Conservation (phyloP, 192 early-diverging fungal genomes). For the Allomyces arbusculus region DNA sequence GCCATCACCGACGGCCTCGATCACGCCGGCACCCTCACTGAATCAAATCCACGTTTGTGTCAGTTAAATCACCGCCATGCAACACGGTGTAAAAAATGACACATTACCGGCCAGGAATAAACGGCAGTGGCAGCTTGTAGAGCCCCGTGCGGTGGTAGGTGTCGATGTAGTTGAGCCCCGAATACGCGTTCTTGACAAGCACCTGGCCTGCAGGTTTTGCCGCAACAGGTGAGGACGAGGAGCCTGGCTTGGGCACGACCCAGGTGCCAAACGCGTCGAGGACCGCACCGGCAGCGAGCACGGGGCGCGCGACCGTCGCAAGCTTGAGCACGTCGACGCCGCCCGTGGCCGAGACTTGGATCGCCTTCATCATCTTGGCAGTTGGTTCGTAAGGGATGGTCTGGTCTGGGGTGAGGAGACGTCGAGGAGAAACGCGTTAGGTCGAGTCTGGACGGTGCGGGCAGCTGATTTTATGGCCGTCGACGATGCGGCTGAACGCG, state of each 20-base stretch:
- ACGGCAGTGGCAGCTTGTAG: conserved; percentile 42
- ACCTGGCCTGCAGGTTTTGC: conserved; percentile 16
- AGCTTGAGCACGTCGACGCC: conserved; percentile 34
- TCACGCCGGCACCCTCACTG: conserved; percentile 56
- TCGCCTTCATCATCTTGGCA: conserved; percentile 16
- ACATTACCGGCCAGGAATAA: conserved; percentile 35
- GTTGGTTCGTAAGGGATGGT: neutral
- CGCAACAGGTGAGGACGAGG: neutral
- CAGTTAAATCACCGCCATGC: no score
- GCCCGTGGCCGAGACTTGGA: conserved; percentile 29
- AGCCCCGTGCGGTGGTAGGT: conserved; percentile 69
- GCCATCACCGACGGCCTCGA: conserved; percentile 50
- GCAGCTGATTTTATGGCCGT: no score
- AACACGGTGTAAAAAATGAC: no score
- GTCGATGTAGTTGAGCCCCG: conserved; percentile 81
- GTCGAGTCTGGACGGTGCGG: no score
- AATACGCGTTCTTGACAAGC: conserved; percentile 50
- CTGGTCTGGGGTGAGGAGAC: conserved; percentile 1
- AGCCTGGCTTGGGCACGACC: no score
- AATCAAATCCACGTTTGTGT: no score
- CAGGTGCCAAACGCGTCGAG: no score
- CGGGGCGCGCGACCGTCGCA: conserved; percentile 24
- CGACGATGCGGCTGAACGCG: no score
- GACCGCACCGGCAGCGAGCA: conserved; percentile 10
- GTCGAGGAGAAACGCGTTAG: neutral